Percentiles rank a stretch among this genome's conserved stretches.
Conservation (phyloP, 2,329 filamentous ascomycete genomes). For the Plenodomus biglobosus region DNA sequence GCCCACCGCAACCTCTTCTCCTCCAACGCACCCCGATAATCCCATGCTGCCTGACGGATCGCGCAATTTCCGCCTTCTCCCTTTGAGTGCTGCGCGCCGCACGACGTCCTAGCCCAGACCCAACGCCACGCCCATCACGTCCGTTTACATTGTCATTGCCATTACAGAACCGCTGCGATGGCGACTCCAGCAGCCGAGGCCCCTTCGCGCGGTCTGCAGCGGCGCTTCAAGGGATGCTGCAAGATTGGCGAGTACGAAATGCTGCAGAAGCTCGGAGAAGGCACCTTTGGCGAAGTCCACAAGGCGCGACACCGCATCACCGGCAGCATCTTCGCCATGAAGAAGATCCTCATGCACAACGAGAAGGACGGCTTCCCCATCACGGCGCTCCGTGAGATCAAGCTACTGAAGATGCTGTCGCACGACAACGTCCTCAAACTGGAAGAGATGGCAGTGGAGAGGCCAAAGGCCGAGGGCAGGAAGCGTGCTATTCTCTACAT, state of each 20-base stretch:
- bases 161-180: slow-evolving; percentile 14
- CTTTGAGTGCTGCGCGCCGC: slow-evolving; percentile 13
- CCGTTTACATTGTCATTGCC: neutral
- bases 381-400: slow-evolving; percentile 94
- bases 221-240: slow-evolving; percentile 80
- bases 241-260: slow-evolving; percentile 79
- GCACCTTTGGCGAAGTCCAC: slow-evolving; percentile 95
- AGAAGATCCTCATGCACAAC: slow-evolving; percentile 99
- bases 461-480: slow-evolving; percentile 58
- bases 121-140: neutral
- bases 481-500: slow-evolving; percentile 88
- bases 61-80: slow-evolving; percentile 12
- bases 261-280: slow-evolving; percentile 83
- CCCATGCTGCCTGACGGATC: slow-evolving; percentile 14
- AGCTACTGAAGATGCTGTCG: slow-evolving; percentile 91
- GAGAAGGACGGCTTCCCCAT: slow-evolving; percentile 99
- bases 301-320: slow-evolving; percentile 78
- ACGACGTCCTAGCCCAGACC: slow-evolving; percentile 18
- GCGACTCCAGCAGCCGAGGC: slow-evolving; percentile 20
- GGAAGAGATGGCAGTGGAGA: slow-evolving; percentile 95
- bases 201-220: slow-evolving; percentile 55
- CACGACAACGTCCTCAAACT: slow-evolving; percentile 85
- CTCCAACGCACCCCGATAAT: slow-evolving; percentile 5
- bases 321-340: slow-evolving; percentile 78
- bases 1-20: slow-evolving; percentile 13